Conservation (phyloP, 2,329 filamentous ascomycete species). For the Scleromitrula shiraiana region DNA sequence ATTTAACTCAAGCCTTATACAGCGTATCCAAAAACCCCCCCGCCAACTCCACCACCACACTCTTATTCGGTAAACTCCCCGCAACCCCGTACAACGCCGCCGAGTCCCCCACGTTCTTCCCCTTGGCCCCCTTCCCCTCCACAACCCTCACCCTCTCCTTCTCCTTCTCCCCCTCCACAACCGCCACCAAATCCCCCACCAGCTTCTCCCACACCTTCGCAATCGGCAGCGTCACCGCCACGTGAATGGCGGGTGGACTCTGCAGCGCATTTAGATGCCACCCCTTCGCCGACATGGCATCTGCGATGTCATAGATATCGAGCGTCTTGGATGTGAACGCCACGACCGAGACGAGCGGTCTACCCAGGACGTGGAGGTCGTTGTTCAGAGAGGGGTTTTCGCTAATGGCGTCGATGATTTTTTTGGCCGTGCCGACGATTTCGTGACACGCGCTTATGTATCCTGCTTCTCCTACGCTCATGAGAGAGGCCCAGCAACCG, state of each 20-base stretch:
- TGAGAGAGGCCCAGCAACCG: constrained; percentile 88
- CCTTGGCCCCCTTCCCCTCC: constrained; percentile 58
- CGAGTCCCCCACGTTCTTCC: constrained; percentile 66
- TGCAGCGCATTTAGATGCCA: constrained; percentile 97
- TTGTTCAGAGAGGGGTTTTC: constrained; percentile 58
- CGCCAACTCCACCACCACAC: constrained; percentile 82
- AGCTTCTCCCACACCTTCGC: constrained; percentile 73
- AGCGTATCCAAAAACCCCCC: constrained; percentile 86
- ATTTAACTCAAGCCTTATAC: constrained; percentile 71
- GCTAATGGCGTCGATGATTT: constrained; percentile 67
- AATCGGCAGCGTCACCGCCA: constrained; percentile 86
- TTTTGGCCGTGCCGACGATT: constrained; percentile 82
- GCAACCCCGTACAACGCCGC: constrained; percentile 92
- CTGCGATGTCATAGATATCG: constrained; percentile 89
- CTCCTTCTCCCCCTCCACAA: constrained; percentile 66
- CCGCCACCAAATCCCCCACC: constrained; percentile 60
- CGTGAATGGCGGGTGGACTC: constrained; percentile 82
- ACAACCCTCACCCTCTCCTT: constrained; percentile 67
- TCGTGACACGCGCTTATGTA: constrained; percentile 81
- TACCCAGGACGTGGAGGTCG: constrained; percentile 74
- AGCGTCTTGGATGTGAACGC: constrained; percentile 79
- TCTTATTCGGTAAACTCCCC: constrained; percentile 91
- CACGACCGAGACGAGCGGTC: constrained; percentile 82
- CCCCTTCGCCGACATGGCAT: constrained; percentile 73
- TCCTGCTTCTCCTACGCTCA: constrained; percentile 78